Evolutionary conservation across 192 early-diverging fungal genomes (phyloP).

Genomic region (Phlyctochytrium arcticum): DNA sequence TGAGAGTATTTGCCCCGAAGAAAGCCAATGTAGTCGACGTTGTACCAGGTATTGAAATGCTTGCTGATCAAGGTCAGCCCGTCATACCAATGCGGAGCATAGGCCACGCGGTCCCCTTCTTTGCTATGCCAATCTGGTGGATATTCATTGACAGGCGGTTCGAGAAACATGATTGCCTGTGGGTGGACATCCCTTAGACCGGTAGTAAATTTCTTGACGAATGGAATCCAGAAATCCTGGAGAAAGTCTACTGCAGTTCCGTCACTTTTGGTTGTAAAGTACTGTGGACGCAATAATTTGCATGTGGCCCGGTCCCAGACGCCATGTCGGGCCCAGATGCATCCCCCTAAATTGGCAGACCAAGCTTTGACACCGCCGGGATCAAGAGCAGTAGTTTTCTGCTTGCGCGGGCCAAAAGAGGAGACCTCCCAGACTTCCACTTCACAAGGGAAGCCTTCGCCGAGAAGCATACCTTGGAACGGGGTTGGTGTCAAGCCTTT

Average conservation of each 20-base stretch:
- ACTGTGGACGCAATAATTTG: conserved; percentile 43
- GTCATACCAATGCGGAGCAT: conserved; percentile 83
- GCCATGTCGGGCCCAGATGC: conserved; percentile 69
- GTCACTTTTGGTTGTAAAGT: conserved; percentile 66
- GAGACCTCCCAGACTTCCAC: conserved; percentile 65
- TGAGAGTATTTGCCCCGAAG: conserved; percentile 50
- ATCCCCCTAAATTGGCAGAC: conserved; percentile 30
- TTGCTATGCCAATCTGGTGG: conserved; percentile 26
- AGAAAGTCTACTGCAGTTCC: conserved; percentile 58
- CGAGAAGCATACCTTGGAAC: conserved; percentile 63
- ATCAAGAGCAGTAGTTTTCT: conserved; percentile 35
- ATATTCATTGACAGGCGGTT: conserved; percentile 66
- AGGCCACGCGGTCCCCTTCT: conserved; percentile 27
- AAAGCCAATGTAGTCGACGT: conserved; percentile 47
- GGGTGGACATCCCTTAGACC: conserved; percentile 52
- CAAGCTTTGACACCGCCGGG: conserved; percentile 43
- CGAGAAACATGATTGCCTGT: conserved; percentile 64
- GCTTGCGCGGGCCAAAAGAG: conserved; percentile 59
- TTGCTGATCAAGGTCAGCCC: conserved; percentile 63
- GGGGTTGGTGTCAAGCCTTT: conserved; percentile 68
- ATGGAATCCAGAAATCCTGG: conserved; percentile 64
- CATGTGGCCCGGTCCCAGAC: conserved; percentile 54
- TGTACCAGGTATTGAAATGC: conserved; percentile 57
- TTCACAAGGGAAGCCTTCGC: conserved; percentile 47
- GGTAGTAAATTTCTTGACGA: conserved; percentile 61